Evolutionary conservation across 305 asterid species (phyloP).

Genomic region (Striga hermonthica): DNA sequence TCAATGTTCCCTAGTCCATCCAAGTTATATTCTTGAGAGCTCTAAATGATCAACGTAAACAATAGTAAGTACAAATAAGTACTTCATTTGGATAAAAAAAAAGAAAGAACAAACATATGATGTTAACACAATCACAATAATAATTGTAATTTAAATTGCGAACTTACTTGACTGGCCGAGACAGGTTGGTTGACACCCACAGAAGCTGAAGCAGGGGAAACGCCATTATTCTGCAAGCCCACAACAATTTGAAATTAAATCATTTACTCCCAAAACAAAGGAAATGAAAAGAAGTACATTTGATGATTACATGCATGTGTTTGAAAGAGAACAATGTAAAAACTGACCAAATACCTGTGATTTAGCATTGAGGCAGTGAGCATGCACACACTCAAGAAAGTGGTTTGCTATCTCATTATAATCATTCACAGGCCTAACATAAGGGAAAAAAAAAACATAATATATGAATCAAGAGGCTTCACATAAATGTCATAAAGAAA

Average conservation of each 20-base stretch:
- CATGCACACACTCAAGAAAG: slow-evolving; percentile 66
- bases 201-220: slow-evolving; percentile 37
- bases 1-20: slow-evolving; percentile 73
- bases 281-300: neutral
- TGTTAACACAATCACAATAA: neutral
- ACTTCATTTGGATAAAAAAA: neutral
- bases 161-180: slow-evolving; percentile 56
- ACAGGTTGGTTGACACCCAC: slow-evolving; percentile 35
- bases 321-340: slow-evolving; percentile 12
- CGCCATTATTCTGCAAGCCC: slow-evolving; percentile 41
- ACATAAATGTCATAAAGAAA: slow-evolving; percentile 7
- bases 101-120: slow-evolving; percentile 5
- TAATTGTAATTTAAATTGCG: neutral
- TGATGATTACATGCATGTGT: slow-evolving; percentile 14
- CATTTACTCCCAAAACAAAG: slow-evolving; percentile 1
- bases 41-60: slow-evolving; percentile 33
- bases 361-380: slow-evolving; percentile 47
- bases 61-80: slow-evolving; percentile 13
- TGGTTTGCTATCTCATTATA: slow-evolving; percentile 76
- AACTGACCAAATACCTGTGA: slow-evolving; percentile 45
- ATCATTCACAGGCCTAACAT: slow-evolving; percentile 66
- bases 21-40: slow-evolving; percentile 51
- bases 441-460: neutral
- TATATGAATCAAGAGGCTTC: neutral
- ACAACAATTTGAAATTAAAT: slow-evolving; percentile 16